phyloP scores from a whole-genome alignment of 495 filamentous ascomycete species.

The Coniosporium apollinis region DNA sequence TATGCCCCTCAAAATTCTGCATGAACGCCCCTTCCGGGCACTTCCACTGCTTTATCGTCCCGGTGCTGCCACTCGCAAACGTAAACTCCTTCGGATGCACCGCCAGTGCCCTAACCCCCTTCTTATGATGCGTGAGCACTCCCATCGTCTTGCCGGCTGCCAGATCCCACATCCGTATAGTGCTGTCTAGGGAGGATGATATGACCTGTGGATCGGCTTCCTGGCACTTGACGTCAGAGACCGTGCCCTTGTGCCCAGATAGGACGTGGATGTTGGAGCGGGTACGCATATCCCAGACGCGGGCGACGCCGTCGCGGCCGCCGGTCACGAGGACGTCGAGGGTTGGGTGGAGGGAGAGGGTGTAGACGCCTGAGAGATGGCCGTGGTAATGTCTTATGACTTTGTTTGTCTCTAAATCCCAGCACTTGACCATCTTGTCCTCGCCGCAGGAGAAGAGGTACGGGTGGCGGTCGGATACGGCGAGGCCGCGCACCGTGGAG shows the following conservation, averaged over 20 bases:
- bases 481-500: slow-evolving; percentile 84
- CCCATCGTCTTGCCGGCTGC: slow-evolving; percentile 94
- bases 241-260: slow-evolving; percentile 68
- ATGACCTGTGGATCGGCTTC: slow-evolving; percentile 96
- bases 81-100: slow-evolving; percentile 91
- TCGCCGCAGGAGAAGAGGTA: slow-evolving; percentile 97
- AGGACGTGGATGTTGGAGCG: slow-evolving; percentile 89
- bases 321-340: slow-evolving; percentile 91
- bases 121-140: slow-evolving; percentile 96
- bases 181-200: slow-evolving; percentile 74
- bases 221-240: slow-evolving; percentile 80
- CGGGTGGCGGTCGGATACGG: slow-evolving; percentile 83
- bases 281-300: slow-evolving; percentile 98
- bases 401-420: slow-evolving; percentile 97
- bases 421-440: slow-evolving; percentile 99
- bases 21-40: slow-evolving; percentile 97
- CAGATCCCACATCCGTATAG: slow-evolving; percentile 89
- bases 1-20: slow-evolving; percentile 98
- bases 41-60: slow-evolving; percentile 98
- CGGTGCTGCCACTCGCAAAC: slow-evolving; percentile 79
- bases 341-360: slow-evolving; percentile 76
- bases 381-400: slow-evolving; percentile 98
- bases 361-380: slow-evolving; percentile 91
- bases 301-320: slow-evolving; percentile 80
- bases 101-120: slow-evolving; percentile 74